phyloP scores from a whole-genome alignment of 2,329 filamentous ascomycete genomes.

The Apiospora saccharicola region DNA sequence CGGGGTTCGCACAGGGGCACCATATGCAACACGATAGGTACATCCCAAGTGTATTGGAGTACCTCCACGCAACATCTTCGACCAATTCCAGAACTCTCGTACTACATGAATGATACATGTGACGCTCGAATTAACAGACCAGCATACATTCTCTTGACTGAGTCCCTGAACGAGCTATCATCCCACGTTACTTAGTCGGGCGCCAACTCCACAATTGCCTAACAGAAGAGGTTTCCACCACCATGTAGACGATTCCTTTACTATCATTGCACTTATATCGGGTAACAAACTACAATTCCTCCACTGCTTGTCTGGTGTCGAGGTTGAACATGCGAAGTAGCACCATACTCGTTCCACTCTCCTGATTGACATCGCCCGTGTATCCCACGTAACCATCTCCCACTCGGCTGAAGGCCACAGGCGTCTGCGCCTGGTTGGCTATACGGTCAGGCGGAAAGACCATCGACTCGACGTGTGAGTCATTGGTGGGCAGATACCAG shows the following conservation, averaged over 20 bases:
- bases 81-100: too few species aligned
- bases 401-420: neutral
- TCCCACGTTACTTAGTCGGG: too few species aligned
- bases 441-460: neutral
- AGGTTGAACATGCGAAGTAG: slow-evolving; percentile 5
- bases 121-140: too few species aligned
- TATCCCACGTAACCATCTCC: neutral
- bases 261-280: neutral
- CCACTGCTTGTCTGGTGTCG: neutral
- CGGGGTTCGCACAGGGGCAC: neutral
- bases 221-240: neutral
- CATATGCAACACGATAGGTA: neutral
- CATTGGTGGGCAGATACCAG: neutral
- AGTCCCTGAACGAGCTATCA: too few species aligned
- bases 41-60: too few species aligned
- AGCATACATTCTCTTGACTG: too few species aligned
- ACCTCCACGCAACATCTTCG: neutral
- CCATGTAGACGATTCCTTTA: neutral
- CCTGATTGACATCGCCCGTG: slow-evolving; percentile 1
- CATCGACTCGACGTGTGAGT: neutral
- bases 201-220: too few species aligned
- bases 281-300: neutral
- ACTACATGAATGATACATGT: too few species aligned
- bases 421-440: neutral
- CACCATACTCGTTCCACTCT: neutral